Evolutionary conservation across 371 early-diverging fungal species (phyloP), one percentile per base, ranked within the genome.

Genomic region (Haplosporangium sp.): DNA sequence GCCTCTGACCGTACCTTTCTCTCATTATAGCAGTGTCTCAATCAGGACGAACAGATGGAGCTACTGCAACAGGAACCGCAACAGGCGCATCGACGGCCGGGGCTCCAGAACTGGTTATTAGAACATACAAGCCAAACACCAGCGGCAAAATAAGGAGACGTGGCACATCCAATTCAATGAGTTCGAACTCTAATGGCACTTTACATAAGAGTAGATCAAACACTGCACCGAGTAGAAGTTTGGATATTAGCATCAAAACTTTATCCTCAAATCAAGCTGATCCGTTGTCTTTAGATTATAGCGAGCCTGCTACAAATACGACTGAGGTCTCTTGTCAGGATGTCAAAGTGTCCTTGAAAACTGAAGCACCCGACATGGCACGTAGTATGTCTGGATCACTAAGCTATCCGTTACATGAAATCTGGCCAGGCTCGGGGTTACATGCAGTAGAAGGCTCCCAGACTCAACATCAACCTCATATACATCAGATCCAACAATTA

Each of bases 81-180:
- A 10, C 61, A 61, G 8, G 9, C 20, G n/a, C 44, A 15, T 37
- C 39, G 2, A 8, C 55, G 8, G 1, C 64, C 52, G 40, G 39
- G 8, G 64, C 38, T 19, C 64, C 64, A 4, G 55, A 42, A 7
- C 64, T 64, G n/a, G 55, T 53, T 4, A 64, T 64, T 13, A 50
- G 37, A 34, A 38, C 64, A 6, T 53, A 64, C 19, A 64, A 53
- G 19, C 64, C 64, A 20, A 64, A 53, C 4, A 20, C 53, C 2
- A 45, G 37, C n/a, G 64, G 64, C n/a, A 64, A 53, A 53, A 3
- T 47, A 5, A 64, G 35, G 13, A 34, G 55, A 13, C 52, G 55
- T 2, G 53, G 53, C 3, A 55, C 10, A 9, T 64, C 64, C 7
- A 64, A 40, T 53, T 53, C 42, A 55, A 40, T 37, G 9, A 27